These are phyloP conservation scores for Paecilomyces sp. DNA, from an alignment of 2,329 filamentous ascomycete species.

Conservation along the genomic window DNA sequence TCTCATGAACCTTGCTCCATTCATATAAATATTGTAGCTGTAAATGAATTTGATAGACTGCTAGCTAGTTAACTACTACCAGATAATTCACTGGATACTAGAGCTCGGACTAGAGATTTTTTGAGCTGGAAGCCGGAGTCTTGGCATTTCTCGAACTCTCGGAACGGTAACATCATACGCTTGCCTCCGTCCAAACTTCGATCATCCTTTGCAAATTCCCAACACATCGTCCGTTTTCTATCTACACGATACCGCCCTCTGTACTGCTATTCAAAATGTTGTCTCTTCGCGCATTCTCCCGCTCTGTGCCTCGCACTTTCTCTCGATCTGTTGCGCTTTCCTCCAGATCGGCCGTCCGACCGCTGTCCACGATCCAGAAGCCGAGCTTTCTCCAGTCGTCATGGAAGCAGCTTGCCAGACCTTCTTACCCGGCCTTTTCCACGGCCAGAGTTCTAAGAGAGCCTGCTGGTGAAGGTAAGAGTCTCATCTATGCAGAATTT, in stretches of 20 bases:
- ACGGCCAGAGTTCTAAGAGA: conserved; percentile 36
- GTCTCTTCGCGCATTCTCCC: conserved; percentile 58
- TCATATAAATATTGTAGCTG: too few relatives aligned
- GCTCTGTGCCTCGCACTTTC: conserved; percentile 59
- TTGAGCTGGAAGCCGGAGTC: conserved; percentile 3
- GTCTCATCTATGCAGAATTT: neutral
- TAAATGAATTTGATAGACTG: too few relatives aligned
- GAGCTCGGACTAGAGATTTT: conserved; percentile 3
- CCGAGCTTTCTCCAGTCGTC: conserved; percentile 44
- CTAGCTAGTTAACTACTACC: too few relatives aligned
- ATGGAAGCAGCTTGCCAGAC: conserved; percentile 37
- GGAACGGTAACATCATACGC: conserved; percentile 10
- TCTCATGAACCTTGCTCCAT: too few relatives aligned
- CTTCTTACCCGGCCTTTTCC: conserved; percentile 40
- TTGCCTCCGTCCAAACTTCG: conserved; percentile 1
- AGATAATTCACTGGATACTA: neutral
- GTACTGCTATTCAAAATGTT: conserved; percentile 50
- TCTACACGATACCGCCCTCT: neutral
- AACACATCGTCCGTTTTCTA: neutral
- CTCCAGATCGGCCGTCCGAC: conserved; percentile 41
- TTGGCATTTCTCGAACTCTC: conserved; percentile 17
- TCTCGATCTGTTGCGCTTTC: conserved; percentile 49
- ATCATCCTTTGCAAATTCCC: neutral
- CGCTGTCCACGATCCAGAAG: conserved; percentile 43
- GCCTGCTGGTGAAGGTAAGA: conserved; percentile 41